Evolutionary conservation across 2,329 filamentous ascomycete genomes (phyloP).

Genomic region (Fusarium cyanostomum): DNA sequence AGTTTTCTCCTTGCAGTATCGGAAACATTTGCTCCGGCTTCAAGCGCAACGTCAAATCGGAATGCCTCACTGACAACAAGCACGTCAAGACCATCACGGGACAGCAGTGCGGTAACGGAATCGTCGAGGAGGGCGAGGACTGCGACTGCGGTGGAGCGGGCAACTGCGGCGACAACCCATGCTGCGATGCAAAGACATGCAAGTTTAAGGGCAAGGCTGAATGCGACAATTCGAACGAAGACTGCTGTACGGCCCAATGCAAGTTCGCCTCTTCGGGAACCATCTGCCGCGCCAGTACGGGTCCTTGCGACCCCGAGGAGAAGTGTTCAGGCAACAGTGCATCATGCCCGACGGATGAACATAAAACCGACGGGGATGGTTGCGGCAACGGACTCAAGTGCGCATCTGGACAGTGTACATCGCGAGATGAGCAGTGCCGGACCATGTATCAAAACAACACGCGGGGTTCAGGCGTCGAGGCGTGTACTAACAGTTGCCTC

Average conservation of each 20-base stretch:
- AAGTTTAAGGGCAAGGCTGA: constrained; percentile 79
- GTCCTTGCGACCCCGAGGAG: constrained; percentile 86
- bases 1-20: constrained; percentile 88
- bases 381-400: constrained; percentile 81
- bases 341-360: constrained; percentile 77
- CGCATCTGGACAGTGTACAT: constrained; percentile 94
- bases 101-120: constrained; percentile 93
- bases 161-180: constrained; percentile 77
- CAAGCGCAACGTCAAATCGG: constrained; percentile 77
- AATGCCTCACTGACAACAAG: constrained; percentile 86
- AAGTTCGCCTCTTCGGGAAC: constrained; percentile 72
- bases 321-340: constrained; percentile 78
- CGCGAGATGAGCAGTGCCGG: constrained; percentile 87
- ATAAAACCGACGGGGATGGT: constrained; percentile 72
- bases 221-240: constrained; percentile 84
- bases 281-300: constrained; percentile 82
- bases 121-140: constrained; percentile 92
- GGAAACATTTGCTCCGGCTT: constrained; percentile 95
- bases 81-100: constrained; percentile 83
- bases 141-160: constrained; percentile 89
- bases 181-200: constrained; percentile 89
- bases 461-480: constrained; percentile 78
- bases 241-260: constrained; percentile 77
- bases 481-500: constrained; percentile 75
- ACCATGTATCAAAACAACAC: constrained; percentile 81